These are phyloP conservation scores for Triticum urartu DNA, from an alignment of 176 grass and related monocot genomes.

Conservation along the genomic window DNA sequence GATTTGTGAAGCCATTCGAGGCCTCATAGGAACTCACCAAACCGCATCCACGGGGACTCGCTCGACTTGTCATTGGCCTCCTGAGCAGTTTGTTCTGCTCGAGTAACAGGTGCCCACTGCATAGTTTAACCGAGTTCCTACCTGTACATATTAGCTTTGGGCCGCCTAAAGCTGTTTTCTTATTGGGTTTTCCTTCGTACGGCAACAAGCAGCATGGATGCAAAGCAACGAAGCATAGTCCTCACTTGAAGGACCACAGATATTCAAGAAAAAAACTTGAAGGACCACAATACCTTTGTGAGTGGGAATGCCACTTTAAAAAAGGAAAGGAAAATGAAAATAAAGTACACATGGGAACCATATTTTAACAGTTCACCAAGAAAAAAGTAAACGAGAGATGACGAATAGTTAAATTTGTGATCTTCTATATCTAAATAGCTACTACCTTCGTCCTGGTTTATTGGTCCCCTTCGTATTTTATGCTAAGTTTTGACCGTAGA, in stretches of 20 bases:
- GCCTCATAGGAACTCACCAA: conserved; percentile 43
- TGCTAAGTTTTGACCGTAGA: no score
- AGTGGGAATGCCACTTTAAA: conserved; percentile 39
- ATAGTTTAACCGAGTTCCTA: conserved; percentile 28
- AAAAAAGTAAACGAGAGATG: no score
- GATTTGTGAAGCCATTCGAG: not conserved
- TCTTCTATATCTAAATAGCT: no score
- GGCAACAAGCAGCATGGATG: conserved; percentile 28
- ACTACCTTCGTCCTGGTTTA: no score
- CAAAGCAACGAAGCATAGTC: conserved; percentile 13
- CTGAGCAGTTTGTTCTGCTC: conserved; percentile 52
- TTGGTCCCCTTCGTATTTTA: no score
- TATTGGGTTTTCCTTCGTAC: not conserved
- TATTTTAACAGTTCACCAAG: not conserved
- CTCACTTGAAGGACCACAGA: conserved; percentile 51
- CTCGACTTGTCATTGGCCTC: conserved; percentile 34
- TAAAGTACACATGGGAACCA: not conserved
- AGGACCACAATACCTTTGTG: conserved; percentile 58
- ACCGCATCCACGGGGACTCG: conserved; percentile 37
- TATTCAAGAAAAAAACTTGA: conserved; percentile 10
- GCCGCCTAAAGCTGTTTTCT: conserved; percentile 23
- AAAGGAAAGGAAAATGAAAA: conserved; percentile 11
- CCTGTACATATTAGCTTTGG: not conserved
- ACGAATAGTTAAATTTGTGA: not conserved
- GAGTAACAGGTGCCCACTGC: conserved; percentile 22